phyloP scores from a whole-genome alignment of 1,284 basidiomycete species.

The Tilletia setariae region DNA sequence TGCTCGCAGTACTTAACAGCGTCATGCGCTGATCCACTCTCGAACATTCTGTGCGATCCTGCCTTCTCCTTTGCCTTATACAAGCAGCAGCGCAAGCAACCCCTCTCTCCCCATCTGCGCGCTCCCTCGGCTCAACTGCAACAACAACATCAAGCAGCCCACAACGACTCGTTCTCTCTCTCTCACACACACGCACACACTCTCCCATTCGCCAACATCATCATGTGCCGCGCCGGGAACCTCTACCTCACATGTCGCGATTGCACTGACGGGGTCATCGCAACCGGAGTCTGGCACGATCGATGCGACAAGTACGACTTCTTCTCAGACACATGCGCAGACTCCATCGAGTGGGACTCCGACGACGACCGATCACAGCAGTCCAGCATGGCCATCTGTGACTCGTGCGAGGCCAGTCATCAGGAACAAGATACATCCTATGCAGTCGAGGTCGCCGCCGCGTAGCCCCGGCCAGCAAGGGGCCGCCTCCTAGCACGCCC shows the following conservation, averaged over 20 bases:
- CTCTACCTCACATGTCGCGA: slow-evolving; percentile 12
- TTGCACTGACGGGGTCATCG: neutral
- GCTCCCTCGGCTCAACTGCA: no score
- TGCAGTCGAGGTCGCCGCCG: neutral
- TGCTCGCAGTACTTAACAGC: no score
- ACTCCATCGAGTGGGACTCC: neutral
- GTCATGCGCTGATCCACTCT: no score
- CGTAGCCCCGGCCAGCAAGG: neutral
- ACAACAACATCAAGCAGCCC: no score
- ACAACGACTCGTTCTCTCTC: no score
- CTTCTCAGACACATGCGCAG: slow-evolving; percentile 2
- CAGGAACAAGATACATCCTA: neutral
- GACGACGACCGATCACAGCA: slow-evolving; percentile 3
- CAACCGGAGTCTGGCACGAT: slow-evolving; percentile 9
- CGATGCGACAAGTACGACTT: slow-evolving; percentile 1
- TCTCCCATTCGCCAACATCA: neutral
- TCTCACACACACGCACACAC: no score
- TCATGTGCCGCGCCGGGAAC: slow-evolving; percentile 12
- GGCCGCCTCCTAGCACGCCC: no score
- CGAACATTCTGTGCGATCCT: no score
- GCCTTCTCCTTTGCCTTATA: no score
- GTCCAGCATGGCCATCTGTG: slow-evolving; percentile 8
- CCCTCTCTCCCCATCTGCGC: no score
- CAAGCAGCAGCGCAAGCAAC: no score
- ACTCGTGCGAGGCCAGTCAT: slow-evolving; percentile 6